Base-by-base conservation (phyloP, 371 early-diverging fungal genomes). In the Actinomortierella ambigua region DNA sequence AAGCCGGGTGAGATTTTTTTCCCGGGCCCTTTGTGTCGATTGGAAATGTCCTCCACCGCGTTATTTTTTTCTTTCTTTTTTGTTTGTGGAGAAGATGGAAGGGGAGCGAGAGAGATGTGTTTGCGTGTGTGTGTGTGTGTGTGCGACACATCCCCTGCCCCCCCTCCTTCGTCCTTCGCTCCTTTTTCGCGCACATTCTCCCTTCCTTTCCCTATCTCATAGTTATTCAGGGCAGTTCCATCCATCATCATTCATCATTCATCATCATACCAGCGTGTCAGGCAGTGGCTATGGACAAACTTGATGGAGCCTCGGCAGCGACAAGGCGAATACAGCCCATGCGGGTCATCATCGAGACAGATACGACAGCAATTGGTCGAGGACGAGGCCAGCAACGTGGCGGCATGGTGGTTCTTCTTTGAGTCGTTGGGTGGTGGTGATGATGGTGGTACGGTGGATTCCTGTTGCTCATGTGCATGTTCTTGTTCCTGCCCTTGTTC, bases 281-380 rank as follows among this genome's bases (percentile, higher is more conserved):
- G 76, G 40, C 86, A 86, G 43, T 71, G 75, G n/a, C 81, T 70
- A 63, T 86, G 86, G 20, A 86, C 83, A 54, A 81, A 86, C 67
- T 86, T 86, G 81, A 84, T 84, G 22, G 86, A 81, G 26, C 86
- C 86, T 66, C 81, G 81, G 56, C 86, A 86, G 18, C 75, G 75
- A 61, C 86, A 86, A 8, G 86, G 86, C 13, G 84, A 81, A 53
- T 82, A 84, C 8, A 86, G 65, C 14, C 61, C 66, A 22, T 61
- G 60, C 2, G 64, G 55, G 4, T 69, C 63, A 27, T 78, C 75
- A 44, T 86, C 84, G 9, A 86, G 75, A 34, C 84, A 86, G 61
- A 86, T 84, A 59, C 82, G 80, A 57, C 86, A 86, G 43, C 75
- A 70, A 34, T 34, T 34, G 34, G 34, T 34, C 11, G 34, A 34